Base-by-base conservation (phyloP, 495 filamentous ascomycete species). In the Gamarada debralockiae region DNA sequence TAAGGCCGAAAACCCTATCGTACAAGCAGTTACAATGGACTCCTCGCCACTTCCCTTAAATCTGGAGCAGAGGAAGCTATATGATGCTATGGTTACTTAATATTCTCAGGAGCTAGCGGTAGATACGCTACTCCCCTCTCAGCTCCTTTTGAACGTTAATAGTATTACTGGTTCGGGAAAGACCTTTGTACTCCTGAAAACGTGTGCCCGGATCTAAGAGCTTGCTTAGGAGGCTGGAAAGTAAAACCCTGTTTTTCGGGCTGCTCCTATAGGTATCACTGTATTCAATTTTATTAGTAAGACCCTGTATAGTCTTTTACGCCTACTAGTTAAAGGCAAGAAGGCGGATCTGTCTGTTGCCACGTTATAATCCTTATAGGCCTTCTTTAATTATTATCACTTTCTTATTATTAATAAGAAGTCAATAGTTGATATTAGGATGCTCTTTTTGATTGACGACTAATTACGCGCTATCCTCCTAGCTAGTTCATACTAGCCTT, bases 221-320 rank as follows among this genome's bases (percentile, higher is more conserved):
- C 24, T 50, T 38, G 24, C 47, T 50, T 13, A 9, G n/a, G 25
- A 9, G 13, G 24, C 31, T 10, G 27, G 47, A 33, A 33, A 36
- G 21, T 13, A 10, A 5, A 50, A 50, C 22, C 47, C 46, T 18
- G 24, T 49, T 21, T 34, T 49, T 25, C 46, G 46, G 9, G 20
- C 46, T 10, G 46, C 46, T 38, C 27, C 47, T 18, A 50, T 25
- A 38, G 47, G 27, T 38, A 50, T 50, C 12, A 18, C 31, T 13
- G 47, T 20, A 5, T 50, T 50, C 20, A 50, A 50, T 38, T 47
- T 50, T 21, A 17, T 50, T 21, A 25, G 46, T 5, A 34, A 49
- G 31, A 49, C 27, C 12, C 27, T 49, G 20, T 29, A 49, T 29
- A 49, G 47, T 13, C 25, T 50, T 10, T 38, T 50, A n/a, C 47